Conservation (phyloP, 345 rosid species). For the Rhizophora mangle region DNA sequence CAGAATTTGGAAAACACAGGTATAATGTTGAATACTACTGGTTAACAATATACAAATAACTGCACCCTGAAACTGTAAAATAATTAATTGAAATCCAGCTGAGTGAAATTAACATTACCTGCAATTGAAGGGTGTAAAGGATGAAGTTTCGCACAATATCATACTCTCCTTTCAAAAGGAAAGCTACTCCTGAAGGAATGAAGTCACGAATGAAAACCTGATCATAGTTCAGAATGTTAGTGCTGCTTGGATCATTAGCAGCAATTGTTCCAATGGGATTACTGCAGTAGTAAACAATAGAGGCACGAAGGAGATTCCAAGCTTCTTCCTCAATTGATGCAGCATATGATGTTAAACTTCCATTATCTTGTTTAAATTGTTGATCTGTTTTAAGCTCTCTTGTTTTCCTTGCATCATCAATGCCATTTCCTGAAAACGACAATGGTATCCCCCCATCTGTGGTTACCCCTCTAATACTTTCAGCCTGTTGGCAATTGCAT, state of each 20-base stretch:
- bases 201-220: constrained; percentile 88
- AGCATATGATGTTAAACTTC: neutral
- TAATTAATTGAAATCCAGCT: constrained; percentile 3
- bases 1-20: no score
- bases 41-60: neutral
- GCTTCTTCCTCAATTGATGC: constrained; percentile 24
- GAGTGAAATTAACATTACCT: constrained; percentile 43
- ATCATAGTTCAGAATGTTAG: constrained; percentile 27
- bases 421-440: neutral
- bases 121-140: constrained; percentile 90
- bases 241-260: constrained; percentile 26
- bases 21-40: no score
- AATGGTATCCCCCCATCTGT: constrained; percentile 22
- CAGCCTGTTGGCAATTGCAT: constrained; percentile 47
- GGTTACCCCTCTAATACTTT: constrained; percentile 29
- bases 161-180: constrained; percentile 88
- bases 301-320: constrained; percentile 24
- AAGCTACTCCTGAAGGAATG: constrained; percentile 88
- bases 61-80: constrained; percentile 3
- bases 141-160: constrained; percentile 85
- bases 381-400: constrained; percentile 4
- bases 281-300: constrained; percentile 26
- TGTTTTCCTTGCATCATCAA: neutral
- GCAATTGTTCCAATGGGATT: constrained; percentile 37
- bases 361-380: constrained; percentile 1